Conservation (phyloP, 2,329 filamentous ascomycete species). For the Ceratocystiopsis sp. region DNA sequence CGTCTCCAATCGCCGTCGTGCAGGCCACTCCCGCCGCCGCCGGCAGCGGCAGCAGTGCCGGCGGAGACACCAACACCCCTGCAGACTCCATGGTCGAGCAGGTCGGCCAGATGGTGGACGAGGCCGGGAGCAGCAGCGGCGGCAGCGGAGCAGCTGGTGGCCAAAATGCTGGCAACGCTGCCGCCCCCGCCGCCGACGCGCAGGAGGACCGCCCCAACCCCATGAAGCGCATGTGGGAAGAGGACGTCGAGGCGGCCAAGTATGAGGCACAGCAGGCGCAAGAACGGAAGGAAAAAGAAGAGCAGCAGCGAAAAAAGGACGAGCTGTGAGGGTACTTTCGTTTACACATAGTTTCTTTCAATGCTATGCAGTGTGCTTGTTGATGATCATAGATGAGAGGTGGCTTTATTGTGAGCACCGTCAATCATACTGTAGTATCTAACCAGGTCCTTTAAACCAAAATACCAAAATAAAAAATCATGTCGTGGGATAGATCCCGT, state of each 20-base stretch:
- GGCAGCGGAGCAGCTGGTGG: slow-evolving; percentile 3
- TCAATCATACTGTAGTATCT: no score
- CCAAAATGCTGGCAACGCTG: slow-evolving; percentile 1
- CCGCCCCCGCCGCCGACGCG: slow-evolving; percentile 13
- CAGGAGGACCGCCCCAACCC: slow-evolving; percentile 28
- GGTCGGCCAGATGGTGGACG: slow-evolving; percentile 36
- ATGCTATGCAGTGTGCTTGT: background rate
- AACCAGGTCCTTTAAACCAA: no score
- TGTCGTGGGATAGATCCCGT: no score
- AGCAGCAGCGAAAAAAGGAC: slow-evolving; percentile 10
- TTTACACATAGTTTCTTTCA: background rate
- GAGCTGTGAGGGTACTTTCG: slow-evolving; percentile 11
- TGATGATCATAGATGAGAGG: no score
- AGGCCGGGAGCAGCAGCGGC: background rate
- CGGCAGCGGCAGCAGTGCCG: background rate
- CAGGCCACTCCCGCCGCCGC: slow-evolving; percentile 8
- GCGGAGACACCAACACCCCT: slow-evolving; percentile 10
- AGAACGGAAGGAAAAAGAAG: background rate
- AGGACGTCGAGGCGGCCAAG: slow-evolving; percentile 14
- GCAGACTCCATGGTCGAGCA: slow-evolving; percentile 27
- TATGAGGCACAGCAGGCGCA: slow-evolving; percentile 3
- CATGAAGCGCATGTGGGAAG: slow-evolving; percentile 46
- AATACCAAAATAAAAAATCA: no score
- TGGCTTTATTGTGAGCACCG: no score
- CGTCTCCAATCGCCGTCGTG: background rate